Evolutionary conservation across 306 rosid genomes (phyloP).

Genomic region (Citrullus mucosospermus): DNA sequence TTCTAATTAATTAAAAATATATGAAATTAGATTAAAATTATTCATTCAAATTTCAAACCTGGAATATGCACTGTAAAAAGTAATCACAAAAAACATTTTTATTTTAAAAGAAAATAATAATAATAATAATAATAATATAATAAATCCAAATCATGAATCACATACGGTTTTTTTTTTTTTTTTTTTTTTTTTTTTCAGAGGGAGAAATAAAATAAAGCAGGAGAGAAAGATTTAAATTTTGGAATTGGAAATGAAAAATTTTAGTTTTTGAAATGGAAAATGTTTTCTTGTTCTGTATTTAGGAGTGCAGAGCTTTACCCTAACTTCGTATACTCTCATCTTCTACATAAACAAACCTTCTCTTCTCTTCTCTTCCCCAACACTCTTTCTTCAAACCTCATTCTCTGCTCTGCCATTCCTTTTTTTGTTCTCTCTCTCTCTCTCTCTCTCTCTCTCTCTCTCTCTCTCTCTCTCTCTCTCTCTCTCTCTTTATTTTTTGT

Average conservation of each 20-base stretch:
- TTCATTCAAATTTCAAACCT: no score
- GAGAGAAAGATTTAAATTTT: not conserved
- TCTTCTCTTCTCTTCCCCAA: not conserved
- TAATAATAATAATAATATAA: no score
- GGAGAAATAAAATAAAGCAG: no score
- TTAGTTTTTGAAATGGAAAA: not conserved
- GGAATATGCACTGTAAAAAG: no score
- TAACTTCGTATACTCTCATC: not conserved
- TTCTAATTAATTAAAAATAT: no score
- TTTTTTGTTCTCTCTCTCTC: not conserved
- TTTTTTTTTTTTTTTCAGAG: no score
- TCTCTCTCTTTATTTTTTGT: not conserved
- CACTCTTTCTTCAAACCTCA: not conserved
- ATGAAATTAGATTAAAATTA: no score
- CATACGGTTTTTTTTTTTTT: no score
- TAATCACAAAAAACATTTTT: no score
- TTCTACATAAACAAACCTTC: conserved; percentile 1
- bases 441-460: not conserved
- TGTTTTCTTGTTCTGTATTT: not conserved
- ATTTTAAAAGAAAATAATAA: no score
- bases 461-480: not conserved
- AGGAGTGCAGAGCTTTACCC: not conserved
- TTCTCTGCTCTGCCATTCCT: not conserved
- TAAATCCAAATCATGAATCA: no score
- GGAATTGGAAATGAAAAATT: no score